Conservation (phyloP, 2,329 filamentous ascomycete genomes). For the Aspergillus sp. region DNA sequence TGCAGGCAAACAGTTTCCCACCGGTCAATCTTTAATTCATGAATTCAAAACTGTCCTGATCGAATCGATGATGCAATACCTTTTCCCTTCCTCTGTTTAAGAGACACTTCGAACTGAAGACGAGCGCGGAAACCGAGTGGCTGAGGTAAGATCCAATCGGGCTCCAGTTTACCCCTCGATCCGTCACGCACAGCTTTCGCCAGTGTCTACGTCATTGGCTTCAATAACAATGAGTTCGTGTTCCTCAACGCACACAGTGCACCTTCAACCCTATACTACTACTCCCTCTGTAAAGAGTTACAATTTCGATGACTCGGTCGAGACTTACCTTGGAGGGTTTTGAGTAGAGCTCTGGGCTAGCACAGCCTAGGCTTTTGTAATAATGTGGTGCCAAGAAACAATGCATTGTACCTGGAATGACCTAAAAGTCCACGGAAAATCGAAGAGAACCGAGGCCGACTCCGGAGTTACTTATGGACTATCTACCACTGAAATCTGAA, state of each 20-base stretch:
- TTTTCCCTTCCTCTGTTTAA: neutral
- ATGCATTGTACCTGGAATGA: neutral
- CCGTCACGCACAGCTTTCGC: neutral
- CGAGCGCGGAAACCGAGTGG: neutral
- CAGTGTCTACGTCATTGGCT: neutral
- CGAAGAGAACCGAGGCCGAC: neutral
- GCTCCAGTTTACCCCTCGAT: neutral
- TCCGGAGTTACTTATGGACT: neutral
- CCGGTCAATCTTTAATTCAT: no score
- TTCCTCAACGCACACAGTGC: neutral
- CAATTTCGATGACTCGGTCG: neutral
- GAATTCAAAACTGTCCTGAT: neutral
- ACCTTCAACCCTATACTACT: neutral
- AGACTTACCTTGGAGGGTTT: neutral
- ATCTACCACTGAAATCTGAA: neutral
- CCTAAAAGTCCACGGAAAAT: neutral
- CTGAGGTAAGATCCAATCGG: neutral
- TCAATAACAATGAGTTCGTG: neutral
- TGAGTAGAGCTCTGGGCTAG: neutral
- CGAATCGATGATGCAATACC: conserved; percentile 2
- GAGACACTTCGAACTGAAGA: neutral
- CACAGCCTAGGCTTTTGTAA: neutral
- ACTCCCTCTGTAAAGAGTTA: neutral
- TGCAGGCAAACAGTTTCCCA: neutral
- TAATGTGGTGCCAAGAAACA: neutral